Evolutionary conservation across 805 yeast genomes (phyloP).

Genomic region (Yamadazyma endophytica): DNA sequence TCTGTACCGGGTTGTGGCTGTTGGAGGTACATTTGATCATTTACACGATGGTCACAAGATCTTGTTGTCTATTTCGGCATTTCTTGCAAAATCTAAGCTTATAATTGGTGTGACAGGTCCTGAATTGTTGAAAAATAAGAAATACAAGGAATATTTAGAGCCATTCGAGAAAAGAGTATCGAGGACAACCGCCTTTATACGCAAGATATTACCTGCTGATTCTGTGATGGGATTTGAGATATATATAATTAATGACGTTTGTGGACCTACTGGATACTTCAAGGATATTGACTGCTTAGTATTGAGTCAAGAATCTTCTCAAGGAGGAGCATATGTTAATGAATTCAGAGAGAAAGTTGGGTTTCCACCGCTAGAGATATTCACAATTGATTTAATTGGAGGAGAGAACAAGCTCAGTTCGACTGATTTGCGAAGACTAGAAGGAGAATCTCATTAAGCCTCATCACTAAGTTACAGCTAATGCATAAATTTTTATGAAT

Average conservation of each 20-base stretch:
- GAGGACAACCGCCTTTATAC: constrained; percentile 48
- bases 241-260: constrained; percentile 71
- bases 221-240: constrained; percentile 50
- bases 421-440: constrained; percentile 61
- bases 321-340: constrained; percentile 76
- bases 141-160: constrained; percentile 63
- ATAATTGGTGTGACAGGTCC: constrained; percentile 85
- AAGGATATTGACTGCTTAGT: constrained; percentile 74
- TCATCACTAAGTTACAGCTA: constrained; percentile 3
- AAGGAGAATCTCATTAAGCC: too few species aligned
- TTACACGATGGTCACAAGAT: constrained; percentile 94
- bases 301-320: constrained; percentile 71
- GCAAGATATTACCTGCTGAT: constrained; percentile 17
- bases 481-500: neutral
- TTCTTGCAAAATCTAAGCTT: constrained; percentile 48
- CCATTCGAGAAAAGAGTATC: constrained; percentile 48
- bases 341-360: constrained; percentile 54
- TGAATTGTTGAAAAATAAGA: constrained; percentile 67
- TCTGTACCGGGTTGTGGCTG: constrained; percentile 43
- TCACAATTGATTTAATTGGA: constrained; percentile 50
- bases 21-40: constrained; percentile 98
- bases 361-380: constrained; percentile 42
- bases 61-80: constrained; percentile 67
- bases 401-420: constrained; percentile 79
- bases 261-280: constrained; percentile 88